Evolutionary conservation across 2,329 filamentous ascomycete species (phyloP), one percentile per base, ranked within the genome.

Genomic region (Polytolypa hystricis): DNA sequence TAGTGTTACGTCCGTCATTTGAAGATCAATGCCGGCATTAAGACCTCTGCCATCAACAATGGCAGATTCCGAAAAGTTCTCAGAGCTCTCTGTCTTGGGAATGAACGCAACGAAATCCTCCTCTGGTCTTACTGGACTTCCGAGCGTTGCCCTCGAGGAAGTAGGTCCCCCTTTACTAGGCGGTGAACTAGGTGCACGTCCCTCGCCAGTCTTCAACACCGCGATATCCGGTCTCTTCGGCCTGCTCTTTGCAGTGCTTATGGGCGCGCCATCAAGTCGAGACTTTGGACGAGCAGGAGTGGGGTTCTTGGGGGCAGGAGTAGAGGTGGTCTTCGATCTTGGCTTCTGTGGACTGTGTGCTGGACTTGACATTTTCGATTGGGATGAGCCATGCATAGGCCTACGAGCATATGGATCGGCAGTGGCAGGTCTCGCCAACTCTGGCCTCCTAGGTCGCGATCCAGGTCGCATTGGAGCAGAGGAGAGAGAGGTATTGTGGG

Each of bases 391-490:
- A 35, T 35, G 44, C 20, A 39, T 42, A 25, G 43, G 37, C 31
- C 45, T 45, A 32, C 55, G 50, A 11, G 52, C 65, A 49, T 71
- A 72, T 9, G 71, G 70, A 45, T 74, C 71, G 19, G 72, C 69
- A 9, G 70, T 73, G 23, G 66, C 67, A 16, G 70, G 69, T 34
- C 70, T 44, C 20, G 47, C 46, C n/a, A 58, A 14, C 38, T 62
- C 58, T n/a, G 58, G 50, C 18, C 56, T 49, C 19, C 58, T 55
- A 14, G 57, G 47, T 30, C 58, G 61, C 33, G 50, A 49, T 4
- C 47, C 53, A 4, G 63, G 69, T 33, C 76, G 66, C 44, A 77
- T 69, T 15, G 75, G 74, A 11, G 73, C 76, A 30, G 73, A 70
- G 48, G 75, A 73, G 8, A 79, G 41, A 15, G 62, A 47, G 11